Evolutionary conservation across 1,284 basidiomycete species (phyloP), one percentile per base, ranked within the genome.

Genomic region (Ceratobasidium sp.): DNA sequence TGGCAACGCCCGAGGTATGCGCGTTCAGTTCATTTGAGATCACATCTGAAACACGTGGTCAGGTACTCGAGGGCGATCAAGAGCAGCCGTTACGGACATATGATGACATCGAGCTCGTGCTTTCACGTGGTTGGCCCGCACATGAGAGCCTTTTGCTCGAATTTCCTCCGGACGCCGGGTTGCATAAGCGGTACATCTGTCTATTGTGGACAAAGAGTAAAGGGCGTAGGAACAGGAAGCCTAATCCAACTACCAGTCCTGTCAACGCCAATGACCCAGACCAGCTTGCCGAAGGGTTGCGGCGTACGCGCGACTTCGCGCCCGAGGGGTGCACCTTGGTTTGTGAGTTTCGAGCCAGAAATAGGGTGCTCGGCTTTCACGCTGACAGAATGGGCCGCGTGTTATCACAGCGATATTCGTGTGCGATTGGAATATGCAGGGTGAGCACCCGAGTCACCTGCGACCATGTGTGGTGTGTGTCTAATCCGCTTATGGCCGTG

Each of bases 351-450:
- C 31, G 58, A 27, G 22, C 51, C 22, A 53, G 62, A 19, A 74
- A 53, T n/a, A 54, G 72, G 43, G 24, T 61, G 51, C 54, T 65
- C 8, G 73, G 74, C 22, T 46, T 61, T 53, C 56, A 43, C 66
- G 65, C 59, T 62, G n/a, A n/a, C n/a, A n/a, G 63, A 39, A 74
- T 24, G 49, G 46, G 69, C 65, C 22, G 59, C 74, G 14, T 54
- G 29, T n/a, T 46, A 74, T 46, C 63, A n/a, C 66, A 24, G 76
- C 75, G 5, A 77, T 77, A 65, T 77, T 75, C 68, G 51, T 77
- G 24, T 66, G 75, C 43, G 74, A 77, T 74, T 77, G 76, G 76
- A 66, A 77, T 39, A 77, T 77, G 72, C 62, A 43, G 49, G 61
- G 69, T 76, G 56, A 37, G 56, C 43, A 46, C 8, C 29, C 51